Base-by-base conservation (phyloP, 306 rosid species). In the Senna siamea region DNA sequence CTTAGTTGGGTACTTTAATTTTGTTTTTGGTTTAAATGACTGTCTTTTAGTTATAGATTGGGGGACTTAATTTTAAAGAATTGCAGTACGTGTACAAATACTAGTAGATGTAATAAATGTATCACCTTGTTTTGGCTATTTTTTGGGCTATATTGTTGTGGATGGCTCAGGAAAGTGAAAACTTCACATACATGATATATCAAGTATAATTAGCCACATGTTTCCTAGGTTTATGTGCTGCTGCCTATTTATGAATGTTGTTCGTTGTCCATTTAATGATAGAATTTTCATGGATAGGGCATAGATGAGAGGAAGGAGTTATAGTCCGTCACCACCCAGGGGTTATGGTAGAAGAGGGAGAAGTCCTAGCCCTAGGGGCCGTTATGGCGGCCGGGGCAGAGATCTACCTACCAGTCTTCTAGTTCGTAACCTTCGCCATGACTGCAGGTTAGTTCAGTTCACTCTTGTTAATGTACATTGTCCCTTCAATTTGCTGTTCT, bases 361-460 rank as follows among this genome's bases (percentile, higher is more conserved):
- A 65, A 94, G 98, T 72, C 97, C 99, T 0, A 91, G 96, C 82
- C 99, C 99, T 2, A 86, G 99, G 38, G 93, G 97, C 22, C 97
- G 96, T 47, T 78, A 89, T 66, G 85, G 87, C 30, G 90, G 89
- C 30, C 93, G 94, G 56, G 70, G 85, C 22, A 80, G 98, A 76
- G 99, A 95, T 83, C 93, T 84, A 20, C 98, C 99, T 10, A 92
- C 98, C 18, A 95, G 99, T 17, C 99, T 95, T 74, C 92, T 95
- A 13, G 99, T 95, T 50, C 99, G 99, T 57, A 95, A 95, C 87
- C 99, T 95, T 78, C 92, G 99, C 72, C 98, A 88, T 69, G 98
- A 95, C 52, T 95, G 99, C 46, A 92, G 98, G 97, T 84, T 46
- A 59, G 91, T 75, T 54, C 59, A 11, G 1, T 6, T 22, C 43